phyloP scores from a whole-genome alignment of 1,284 basidiomycete genomes.

The Pisolithus thermaeus region DNA sequence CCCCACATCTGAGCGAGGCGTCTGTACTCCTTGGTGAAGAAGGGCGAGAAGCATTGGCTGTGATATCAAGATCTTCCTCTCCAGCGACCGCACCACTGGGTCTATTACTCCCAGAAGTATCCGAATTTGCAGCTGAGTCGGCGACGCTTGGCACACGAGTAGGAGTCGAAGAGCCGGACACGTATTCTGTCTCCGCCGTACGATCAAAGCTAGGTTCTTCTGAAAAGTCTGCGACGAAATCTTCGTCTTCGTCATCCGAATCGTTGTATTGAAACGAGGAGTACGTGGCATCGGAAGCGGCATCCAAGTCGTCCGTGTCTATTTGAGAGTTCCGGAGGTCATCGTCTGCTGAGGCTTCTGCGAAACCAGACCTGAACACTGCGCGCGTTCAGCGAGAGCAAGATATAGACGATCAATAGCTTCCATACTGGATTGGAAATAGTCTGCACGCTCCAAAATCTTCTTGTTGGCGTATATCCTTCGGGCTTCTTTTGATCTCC shows the following conservation, averaged over 20 bases:
- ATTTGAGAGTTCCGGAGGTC: conserved; percentile 6
- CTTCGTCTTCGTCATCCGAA: conserved; percentile 57
- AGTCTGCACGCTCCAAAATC: conserved; percentile 67
- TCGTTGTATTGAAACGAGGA: conserved; percentile 44
- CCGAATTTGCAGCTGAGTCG: conserved; percentile 7
- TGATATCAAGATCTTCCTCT: conserved; percentile 25
- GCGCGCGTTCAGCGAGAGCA: conserved; percentile 4
- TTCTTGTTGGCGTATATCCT: conserved; percentile 63
- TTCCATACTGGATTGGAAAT: conserved; percentile 62
- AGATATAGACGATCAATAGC: neutral
- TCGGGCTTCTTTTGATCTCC: conserved; percentile 33
- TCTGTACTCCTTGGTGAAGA: conserved; percentile 26
- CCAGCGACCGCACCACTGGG: neutral
- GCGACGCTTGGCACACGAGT: conserved; percentile 1
- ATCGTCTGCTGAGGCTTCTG: conserved; percentile 40
- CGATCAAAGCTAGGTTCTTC: conserved; percentile 28
- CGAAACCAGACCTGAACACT: conserved; percentile 72
- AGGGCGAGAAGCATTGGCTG: conserved; percentile 31
- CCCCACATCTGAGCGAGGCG: conserved; percentile 15
- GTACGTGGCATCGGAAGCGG: conserved; percentile 23
- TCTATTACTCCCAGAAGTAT: neutral
- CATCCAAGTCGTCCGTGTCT: conserved; percentile 22
- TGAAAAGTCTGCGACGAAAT: conserved; percentile 19
- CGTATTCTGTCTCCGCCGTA: conserved; percentile 20
- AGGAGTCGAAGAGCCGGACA: neutral